phyloP scores from a whole-genome alignment of 148 eudicot species.

The Spergularia marina region DNA sequence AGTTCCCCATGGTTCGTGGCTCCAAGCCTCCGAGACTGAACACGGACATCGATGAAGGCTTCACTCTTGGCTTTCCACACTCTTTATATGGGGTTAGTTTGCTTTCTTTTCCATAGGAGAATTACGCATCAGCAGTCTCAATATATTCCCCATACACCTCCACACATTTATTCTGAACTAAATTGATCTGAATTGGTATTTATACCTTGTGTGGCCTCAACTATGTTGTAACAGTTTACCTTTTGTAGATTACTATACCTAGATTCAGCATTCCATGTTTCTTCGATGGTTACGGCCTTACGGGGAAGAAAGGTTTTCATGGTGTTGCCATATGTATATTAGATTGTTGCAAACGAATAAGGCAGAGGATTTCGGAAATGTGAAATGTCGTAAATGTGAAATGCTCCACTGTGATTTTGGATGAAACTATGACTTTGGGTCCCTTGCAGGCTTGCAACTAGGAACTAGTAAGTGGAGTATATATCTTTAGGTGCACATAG shows the following conservation, averaged over 20 bases:
- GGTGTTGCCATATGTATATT: too few species aligned
- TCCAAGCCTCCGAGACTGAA: not conserved
- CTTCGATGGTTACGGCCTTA: too few species aligned
- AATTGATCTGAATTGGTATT: not conserved
- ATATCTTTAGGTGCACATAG: not conserved
- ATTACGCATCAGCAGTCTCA: not conserved
- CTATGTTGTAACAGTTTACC: too few species aligned
- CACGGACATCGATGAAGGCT: not conserved
- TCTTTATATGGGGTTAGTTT: not conserved
- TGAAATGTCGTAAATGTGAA: not conserved
- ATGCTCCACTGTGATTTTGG: not conserved
- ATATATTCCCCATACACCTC: not conserved
- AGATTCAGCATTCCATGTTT: too few species aligned
- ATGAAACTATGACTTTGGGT: too few species aligned
- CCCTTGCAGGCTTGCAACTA: too few species aligned
- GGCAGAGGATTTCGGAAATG: too few species aligned
- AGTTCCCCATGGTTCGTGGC: not conserved
- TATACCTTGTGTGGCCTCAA: not conserved
- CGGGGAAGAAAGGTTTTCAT: too few species aligned
- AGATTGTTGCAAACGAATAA: too few species aligned
- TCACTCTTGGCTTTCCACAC: not conserved
- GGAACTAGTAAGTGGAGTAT: not conserved
- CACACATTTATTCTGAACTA: not conserved
- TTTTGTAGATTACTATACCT: too few species aligned
- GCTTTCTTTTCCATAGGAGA: conserved; percentile 3